These are phyloP conservation scores for Clarireedia hainanense DNA, from an alignment of 2,329 filamentous ascomycete species.

Conservation along the genomic window DNA sequence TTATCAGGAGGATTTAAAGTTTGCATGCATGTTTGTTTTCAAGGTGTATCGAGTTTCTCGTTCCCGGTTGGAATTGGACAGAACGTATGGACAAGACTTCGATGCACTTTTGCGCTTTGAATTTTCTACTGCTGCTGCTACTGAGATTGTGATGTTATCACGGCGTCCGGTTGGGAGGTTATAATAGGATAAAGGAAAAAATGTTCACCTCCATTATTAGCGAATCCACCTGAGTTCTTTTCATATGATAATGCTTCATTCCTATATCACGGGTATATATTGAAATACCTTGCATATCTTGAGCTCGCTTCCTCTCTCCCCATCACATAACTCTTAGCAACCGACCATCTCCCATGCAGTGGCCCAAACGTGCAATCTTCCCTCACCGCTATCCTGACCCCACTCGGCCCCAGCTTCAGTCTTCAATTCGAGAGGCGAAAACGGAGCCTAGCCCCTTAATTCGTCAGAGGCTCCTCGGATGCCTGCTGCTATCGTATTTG, in stretches of 20 bases:
- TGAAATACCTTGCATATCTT: neutral
- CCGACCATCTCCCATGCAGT: neutral
- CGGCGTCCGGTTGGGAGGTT: constrained; percentile 3
- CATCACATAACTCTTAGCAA: too few relatives aligned
- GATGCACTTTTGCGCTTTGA: constrained; percentile 2
- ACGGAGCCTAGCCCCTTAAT: neutral
- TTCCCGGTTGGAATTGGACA: constrained; percentile 1
- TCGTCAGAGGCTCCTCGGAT: neutral
- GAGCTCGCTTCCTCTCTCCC: neutral
- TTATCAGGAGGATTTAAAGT: neutral
- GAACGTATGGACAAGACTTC: neutral
- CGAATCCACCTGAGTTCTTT: neutral
- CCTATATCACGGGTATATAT: neutral
- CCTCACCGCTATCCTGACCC: neutral
- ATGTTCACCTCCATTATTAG: neutral
- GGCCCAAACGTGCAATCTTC: neutral
- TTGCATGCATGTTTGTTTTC: constrained; percentile 6
- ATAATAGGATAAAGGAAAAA: constrained; percentile 10
- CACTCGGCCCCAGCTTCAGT: neutral
- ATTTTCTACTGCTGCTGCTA: constrained; percentile 2
- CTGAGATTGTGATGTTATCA: constrained; percentile 8
- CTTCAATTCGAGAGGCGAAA: neutral
- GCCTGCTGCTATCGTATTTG: neutral
- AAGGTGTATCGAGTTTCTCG: neutral
- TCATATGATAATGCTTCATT: neutral